Evolutionary conservation across 148 eudicot species (phyloP).

Genomic region (Mesembryanthemum crystallinum): DNA sequence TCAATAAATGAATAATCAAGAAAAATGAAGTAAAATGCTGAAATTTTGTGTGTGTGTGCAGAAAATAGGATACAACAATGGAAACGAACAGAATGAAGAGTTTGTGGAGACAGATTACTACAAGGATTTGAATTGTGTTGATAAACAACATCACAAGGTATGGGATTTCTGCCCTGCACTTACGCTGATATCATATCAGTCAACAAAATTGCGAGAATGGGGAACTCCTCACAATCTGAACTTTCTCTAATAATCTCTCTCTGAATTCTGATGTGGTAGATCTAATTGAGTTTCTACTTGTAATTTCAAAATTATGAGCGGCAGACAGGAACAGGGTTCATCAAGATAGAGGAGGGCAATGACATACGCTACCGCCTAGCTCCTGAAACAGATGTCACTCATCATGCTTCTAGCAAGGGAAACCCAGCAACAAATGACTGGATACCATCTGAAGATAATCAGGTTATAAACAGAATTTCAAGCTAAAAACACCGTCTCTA

Average conservation of each 20-base stretch:
- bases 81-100: slow-evolving; percentile 55
- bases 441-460: slow-evolving; percentile 54
- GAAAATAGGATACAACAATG: slow-evolving; percentile 49
- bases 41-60: slow-evolving; percentile 25
- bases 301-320: too few species aligned
- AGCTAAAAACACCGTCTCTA: neutral
- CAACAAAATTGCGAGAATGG: too few species aligned
- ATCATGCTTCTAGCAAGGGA: slow-evolving; percentile 50
- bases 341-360: slow-evolving; percentile 46
- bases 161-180: too few species aligned
- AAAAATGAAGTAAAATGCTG: neutral
- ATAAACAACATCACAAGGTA: slow-evolving; percentile 92
- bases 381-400: slow-evolving; percentile 35
- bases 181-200: too few species aligned
- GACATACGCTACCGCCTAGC: slow-evolving; percentile 35
- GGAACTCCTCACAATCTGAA: too few species aligned
- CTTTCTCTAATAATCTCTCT: too few species aligned
- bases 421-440: slow-evolving; percentile 98
- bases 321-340: slow-evolving; percentile 96
- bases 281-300: too few species aligned
- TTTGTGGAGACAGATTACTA: slow-evolving; percentile 94
- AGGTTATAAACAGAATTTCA: slow-evolving; percentile 26
- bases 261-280: too few species aligned
- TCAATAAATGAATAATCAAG: too few species aligned
- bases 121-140: slow-evolving; percentile 72